These are phyloP conservation scores for Fraxinus excelsior DNA, from an alignment of 257 asterid species.

Conservation along the genomic window DNA sequence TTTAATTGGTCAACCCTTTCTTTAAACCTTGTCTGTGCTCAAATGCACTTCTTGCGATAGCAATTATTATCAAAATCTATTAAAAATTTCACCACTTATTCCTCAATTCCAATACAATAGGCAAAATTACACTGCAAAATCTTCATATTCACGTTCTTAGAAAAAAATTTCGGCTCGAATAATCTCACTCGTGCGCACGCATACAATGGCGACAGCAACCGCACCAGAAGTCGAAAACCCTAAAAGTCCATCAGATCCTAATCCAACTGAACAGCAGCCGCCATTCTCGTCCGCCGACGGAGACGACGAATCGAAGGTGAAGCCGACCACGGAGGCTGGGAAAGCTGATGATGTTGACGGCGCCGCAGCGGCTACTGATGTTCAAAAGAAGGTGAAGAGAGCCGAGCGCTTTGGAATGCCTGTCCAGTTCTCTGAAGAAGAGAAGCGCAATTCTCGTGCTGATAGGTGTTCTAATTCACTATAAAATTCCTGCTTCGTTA, in stretches of 20 bases:
- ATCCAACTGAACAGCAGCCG: conserved; percentile 27
- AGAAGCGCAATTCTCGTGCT: conserved; percentile 54
- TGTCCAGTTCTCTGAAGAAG: conserved; percentile 65
- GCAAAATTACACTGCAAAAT: conserved; percentile 1
- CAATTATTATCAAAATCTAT: too few species aligned
- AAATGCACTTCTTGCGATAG: too few species aligned
- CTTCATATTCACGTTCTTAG: background rate
- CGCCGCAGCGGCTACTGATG: conserved; percentile 47
- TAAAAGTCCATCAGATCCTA: conserved; percentile 49
- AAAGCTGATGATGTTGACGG: conserved; percentile 33
- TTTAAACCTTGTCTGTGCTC: too few species aligned
- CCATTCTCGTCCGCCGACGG: conserved; percentile 3
- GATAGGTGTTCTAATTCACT: conserved; percentile 54
- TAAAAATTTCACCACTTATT: too few species aligned
- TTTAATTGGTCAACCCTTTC: too few species aligned
- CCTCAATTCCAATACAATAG: background rate
- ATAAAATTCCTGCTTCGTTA: background rate
- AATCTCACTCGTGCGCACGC: background rate
- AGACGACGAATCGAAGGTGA: conserved; percentile 43
- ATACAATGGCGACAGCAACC: conserved; percentile 41
- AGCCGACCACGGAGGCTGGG: conserved; percentile 22
- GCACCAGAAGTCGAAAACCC: conserved; percentile 52
- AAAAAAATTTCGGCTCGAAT: background rate
- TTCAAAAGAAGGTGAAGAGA: conserved; percentile 85
- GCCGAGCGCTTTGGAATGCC: conserved; percentile 90